Base-by-base conservation (phyloP, 495 filamentous ascomycete species). In the Cercophora sp. region DNA sequence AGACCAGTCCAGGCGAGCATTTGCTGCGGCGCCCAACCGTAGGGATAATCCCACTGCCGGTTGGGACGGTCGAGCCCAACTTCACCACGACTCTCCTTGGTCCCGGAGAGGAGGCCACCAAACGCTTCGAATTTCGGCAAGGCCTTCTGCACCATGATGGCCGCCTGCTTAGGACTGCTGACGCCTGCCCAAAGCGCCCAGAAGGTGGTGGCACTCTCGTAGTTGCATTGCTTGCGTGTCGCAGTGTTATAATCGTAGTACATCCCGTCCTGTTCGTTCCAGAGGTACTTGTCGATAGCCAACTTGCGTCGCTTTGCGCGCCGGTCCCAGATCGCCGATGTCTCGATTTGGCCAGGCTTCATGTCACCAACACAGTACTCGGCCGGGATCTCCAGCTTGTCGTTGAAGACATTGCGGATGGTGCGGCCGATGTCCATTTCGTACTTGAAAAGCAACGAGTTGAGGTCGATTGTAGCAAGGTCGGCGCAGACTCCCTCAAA, bases 11-110 rank as follows among this genome's bases (percentile, higher is more conserved):
- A 97, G 1, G 93, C 93, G 26, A 98, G 82, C 72, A 98, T 96
- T 73, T 98, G 93, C 76, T 98, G 93, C 8, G 93, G 93, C 16
- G 93, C 92, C 93, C 93, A 98, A 39, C 93, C 93, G 64, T 90
- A 96, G 1, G 93, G 93, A 65, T 91, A 98, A 66, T 98, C 93
- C 93, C 93, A 98, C 67, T 98, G 93, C 27, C 91, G 81, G 59
- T 95, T 96, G 2, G 93, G 93, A 10, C 89, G 79, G 57, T 87
- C 81, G n/a, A 96, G 62, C 11, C 84, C 83, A 50, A 96, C 76
- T 8, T 73, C 75, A 16, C 93, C 93, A 23, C 93, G 86, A 22
- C 87, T 92, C 64, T 87, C 77, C 66, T 94, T 81, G 0, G 92
- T 96, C 20, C 89, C 91, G 0, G 89, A 90, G 2, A 92, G 82